phyloP scores from a whole-genome alignment of 306 rosid species.

The Cucumis melo region DNA sequence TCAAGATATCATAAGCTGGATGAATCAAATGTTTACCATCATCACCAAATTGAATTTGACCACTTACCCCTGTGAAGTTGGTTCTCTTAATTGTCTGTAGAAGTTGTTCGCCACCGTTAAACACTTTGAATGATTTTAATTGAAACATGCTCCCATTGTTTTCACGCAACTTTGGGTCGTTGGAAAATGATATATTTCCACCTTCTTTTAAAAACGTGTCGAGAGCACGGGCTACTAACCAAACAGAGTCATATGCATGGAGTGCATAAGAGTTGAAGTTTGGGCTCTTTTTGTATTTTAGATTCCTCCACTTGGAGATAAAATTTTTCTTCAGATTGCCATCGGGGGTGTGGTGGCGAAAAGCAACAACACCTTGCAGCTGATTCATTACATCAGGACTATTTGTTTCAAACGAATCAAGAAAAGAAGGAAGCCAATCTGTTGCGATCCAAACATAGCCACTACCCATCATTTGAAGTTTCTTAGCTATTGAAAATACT shows the following conservation, averaged over 20 bases:
- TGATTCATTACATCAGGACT: constrained; percentile 30
- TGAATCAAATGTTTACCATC: constrained; percentile 33
- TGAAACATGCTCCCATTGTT: constrained; percentile 40
- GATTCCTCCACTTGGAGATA: constrained; percentile 26
- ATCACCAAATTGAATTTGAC: constrained; percentile 43
- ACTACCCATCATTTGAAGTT: constrained; percentile 40
- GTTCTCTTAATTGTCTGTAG: constrained; percentile 37
- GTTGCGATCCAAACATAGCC: constrained; percentile 86
- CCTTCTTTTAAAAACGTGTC: constrained; percentile 49
- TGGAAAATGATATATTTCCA: constrained; percentile 52
- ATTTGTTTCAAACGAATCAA: constrained; percentile 38
- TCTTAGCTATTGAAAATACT: constrained; percentile 43
- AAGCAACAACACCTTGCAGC: constrained; percentile 69
- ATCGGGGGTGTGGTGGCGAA: constrained; percentile 67
- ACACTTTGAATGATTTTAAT: constrained; percentile 47
- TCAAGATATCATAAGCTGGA: constrained; percentile 68
- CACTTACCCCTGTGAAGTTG: constrained; percentile 64
- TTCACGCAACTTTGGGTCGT: constrained; percentile 44
- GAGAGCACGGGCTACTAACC: constrained; percentile 79
- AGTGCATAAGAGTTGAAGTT: constrained; percentile 67
- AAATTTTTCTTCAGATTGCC: constrained; percentile 34
- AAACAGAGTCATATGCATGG: constrained; percentile 78
- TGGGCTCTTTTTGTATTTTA: constrained; percentile 22
- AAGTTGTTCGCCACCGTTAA: constrained; percentile 44
- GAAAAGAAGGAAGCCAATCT: constrained; percentile 77